Evolutionary conservation across 2,329 filamentous ascomycete genomes (phyloP).

Genomic region (Orbilia ellipsospora): DNA sequence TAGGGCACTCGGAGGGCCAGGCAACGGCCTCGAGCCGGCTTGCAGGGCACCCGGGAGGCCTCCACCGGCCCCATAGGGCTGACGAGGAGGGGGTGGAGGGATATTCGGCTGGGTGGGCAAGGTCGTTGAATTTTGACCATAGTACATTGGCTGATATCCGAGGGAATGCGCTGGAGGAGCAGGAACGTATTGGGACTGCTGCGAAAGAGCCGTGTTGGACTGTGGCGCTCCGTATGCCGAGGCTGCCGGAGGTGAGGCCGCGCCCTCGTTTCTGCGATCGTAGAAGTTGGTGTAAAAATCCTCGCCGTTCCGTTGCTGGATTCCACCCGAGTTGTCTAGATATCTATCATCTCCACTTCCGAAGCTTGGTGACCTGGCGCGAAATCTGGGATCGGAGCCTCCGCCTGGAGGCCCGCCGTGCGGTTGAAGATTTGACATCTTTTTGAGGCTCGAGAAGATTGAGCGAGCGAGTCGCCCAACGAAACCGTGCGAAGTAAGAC

Average conservation of each 20-base stretch:
- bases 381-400: slow-evolving; percentile 58
- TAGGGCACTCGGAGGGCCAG: slow-evolving; percentile 32
- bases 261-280: slow-evolving; percentile 54
- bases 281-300: slow-evolving; percentile 55
- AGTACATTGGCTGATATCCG: slow-evolving; percentile 54
- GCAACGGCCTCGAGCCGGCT: slow-evolving; percentile 33
- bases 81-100: slow-evolving; percentile 52
- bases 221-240: slow-evolving; percentile 50
- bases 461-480: slow-evolving; percentile 37
- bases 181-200: slow-evolving; percentile 50
- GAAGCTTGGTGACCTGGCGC: slow-evolving; percentile 75
- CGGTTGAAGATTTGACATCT: slow-evolving; percentile 54
- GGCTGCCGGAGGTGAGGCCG: slow-evolving; percentile 52
- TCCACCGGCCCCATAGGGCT: slow-evolving; percentile 34
- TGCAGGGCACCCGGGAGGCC: slow-evolving; percentile 34
- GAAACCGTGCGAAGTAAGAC: slow-evolving; percentile 10
- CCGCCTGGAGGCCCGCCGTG: slow-evolving; percentile 36
- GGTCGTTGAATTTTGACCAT: slow-evolving; percentile 44
- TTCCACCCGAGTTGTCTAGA: slow-evolving; percentile 61
- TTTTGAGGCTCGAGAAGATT: slow-evolving; percentile 21
- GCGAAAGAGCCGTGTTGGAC: slow-evolving; percentile 37
- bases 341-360: slow-evolving; percentile 79
- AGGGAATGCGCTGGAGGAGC: slow-evolving; percentile 53
- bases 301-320: slow-evolving; percentile 56
- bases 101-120: slow-evolving; percentile 53